These are phyloP conservation scores for Phytopythium aichiense DNA, from an alignment of 352 stramenopile genomes.

Conservation along the genomic window DNA sequence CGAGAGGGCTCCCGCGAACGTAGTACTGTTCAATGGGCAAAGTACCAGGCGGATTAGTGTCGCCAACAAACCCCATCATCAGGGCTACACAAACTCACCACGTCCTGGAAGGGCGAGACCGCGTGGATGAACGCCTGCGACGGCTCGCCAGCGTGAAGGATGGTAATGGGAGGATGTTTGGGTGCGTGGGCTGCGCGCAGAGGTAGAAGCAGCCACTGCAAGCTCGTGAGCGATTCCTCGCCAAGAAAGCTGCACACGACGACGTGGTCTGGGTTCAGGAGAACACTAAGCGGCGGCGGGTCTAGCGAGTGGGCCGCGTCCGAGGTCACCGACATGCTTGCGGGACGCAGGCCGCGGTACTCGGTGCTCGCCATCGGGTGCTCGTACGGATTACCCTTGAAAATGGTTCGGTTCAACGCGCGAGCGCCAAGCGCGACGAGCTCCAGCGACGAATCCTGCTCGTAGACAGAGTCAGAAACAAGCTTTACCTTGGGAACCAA, in stretches of 20 bases:
- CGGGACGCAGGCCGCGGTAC: slow-evolving; percentile 13
- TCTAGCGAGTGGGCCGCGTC: slow-evolving; percentile 22
- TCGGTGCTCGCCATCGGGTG: slow-evolving; percentile 21
- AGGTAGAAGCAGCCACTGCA: slow-evolving; percentile 76
- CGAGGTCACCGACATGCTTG: slow-evolving; percentile 23
- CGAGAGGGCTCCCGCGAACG: slow-evolving; percentile 66
- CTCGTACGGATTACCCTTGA: slow-evolving; percentile 42
- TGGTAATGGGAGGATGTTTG: slow-evolving; percentile 67
- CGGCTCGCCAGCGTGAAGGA: slow-evolving; percentile 67
- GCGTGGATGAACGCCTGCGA: slow-evolving; percentile 40
- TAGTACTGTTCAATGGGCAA: slow-evolving; percentile 53
- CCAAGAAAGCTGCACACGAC: slow-evolving; percentile 84
- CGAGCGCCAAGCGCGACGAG: slow-evolving; percentile 43
- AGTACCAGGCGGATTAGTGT: neutral
- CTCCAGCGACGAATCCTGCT: slow-evolving; percentile 61
- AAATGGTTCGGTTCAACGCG: slow-evolving; percentile 27
- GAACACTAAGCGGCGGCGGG: slow-evolving; percentile 49
- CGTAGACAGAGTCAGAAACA: neutral
- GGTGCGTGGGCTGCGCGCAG: slow-evolving; percentile 47
- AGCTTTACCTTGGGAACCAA: neutral
- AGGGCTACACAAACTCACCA: slow-evolving; percentile 38
- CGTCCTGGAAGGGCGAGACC: slow-evolving; percentile 52
- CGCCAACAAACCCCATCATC: neutral
- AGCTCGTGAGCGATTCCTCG: slow-evolving; percentile 63
- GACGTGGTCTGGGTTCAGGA: slow-evolving; percentile 66